Conservation (phyloP, 2,329 filamentous ascomycete genomes). For the Fusarium compactum region DNA sequence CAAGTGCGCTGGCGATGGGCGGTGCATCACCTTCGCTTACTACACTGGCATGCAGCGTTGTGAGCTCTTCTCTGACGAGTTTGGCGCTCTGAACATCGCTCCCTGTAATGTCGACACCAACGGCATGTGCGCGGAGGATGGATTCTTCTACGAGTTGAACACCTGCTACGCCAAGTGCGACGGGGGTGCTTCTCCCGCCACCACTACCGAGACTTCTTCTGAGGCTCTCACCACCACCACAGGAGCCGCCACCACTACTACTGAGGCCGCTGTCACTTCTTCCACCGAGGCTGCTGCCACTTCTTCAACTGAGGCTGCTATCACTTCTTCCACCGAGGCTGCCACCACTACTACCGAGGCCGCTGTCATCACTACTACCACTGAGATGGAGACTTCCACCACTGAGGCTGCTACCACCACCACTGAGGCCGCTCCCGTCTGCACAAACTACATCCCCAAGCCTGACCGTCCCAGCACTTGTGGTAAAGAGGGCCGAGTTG, state of each 20-base stretch:
- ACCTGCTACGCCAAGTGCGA: conserved; percentile 10
- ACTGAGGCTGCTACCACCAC: conserved; percentile 15
- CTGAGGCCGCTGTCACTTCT: not conserved
- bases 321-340: not conserved
- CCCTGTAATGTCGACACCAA: not conserved
- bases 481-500: conserved; percentile 22
- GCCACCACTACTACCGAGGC: not conserved
- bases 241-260: not conserved
- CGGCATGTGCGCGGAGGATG: not conserved
- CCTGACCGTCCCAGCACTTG: conserved; percentile 11
- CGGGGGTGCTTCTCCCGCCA: conserved; percentile 6
- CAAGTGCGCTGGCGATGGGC: not conserved
- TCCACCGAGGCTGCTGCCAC: not conserved
- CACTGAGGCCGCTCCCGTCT: conserved; percentile 18
- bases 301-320: not conserved
- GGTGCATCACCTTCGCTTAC: not conserved
- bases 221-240: not conserved
- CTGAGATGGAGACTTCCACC: not conserved
- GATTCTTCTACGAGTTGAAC: not conserved
- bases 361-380: not conserved
- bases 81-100: not conserved
- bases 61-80: not conserved
- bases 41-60: not conserved
- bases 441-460: conserved; percentile 16
- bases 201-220: not conserved